These are phyloP conservation scores for Myriosclerotinia curreyana DNA, from an alignment of 2,329 filamentous ascomycete species.

Conservation along the genomic window DNA sequence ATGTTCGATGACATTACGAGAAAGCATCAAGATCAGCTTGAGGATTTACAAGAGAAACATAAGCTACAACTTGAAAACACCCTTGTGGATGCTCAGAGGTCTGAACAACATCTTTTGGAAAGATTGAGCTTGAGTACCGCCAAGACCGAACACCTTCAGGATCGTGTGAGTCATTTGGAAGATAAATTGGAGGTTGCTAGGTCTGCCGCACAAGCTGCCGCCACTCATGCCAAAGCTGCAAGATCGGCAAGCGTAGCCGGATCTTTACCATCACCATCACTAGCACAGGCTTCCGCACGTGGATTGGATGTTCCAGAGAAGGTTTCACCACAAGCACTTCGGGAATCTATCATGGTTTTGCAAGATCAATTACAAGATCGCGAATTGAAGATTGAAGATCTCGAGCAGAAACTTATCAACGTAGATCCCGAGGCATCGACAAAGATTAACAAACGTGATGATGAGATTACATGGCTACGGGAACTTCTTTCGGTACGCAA, in stretches of 20 bases:
- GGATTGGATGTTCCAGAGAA: constrained; percentile 66
- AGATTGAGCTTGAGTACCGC: constrained; percentile 78
- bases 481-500: constrained; percentile 88
- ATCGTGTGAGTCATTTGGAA: constrained; percentile 79
- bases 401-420: constrained; percentile 68
- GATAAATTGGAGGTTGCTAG: constrained; percentile 90
- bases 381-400: constrained; percentile 82
- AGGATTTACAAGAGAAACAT: constrained; percentile 73
- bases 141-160: constrained; percentile 81
- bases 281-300: constrained; percentile 41
- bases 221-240: constrained; percentile 34
- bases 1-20: constrained; percentile 50
- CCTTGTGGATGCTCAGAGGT: constrained; percentile 76
- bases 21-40: constrained; percentile 66
- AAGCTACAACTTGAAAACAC: constrained; percentile 69
- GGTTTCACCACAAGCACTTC: constrained; percentile 89
- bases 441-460: constrained; percentile 87
- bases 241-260: constrained; percentile 27
- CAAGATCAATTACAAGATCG: constrained; percentile 96
- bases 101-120: constrained; percentile 76
- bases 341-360: constrained; percentile 92
- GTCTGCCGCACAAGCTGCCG: constrained; percentile 62
- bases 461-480: constrained; percentile 91
- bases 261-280: constrained; percentile 23
- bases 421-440: constrained; percentile 72